A percentile compares a stretch with the other conserved stretches of the same genome.
Evolutionary conservation across 225 moss, liverwort and hornwort species (phyloP).

Genomic region (Pseudisothecium myosuroides): DNA sequence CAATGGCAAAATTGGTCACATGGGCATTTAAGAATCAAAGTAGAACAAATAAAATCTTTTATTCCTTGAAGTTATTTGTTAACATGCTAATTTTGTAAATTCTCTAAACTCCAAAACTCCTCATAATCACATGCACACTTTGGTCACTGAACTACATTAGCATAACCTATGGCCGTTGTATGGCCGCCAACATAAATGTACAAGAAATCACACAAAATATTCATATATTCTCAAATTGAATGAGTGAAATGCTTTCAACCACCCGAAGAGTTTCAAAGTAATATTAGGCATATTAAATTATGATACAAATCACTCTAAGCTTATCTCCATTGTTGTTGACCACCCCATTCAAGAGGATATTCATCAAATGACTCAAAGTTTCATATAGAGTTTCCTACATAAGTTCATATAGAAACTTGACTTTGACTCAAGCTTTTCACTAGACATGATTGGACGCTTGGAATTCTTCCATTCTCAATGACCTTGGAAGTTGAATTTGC

Average conservation of each 20-base stretch:
- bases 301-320: neutral
- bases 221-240: neutral
- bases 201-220: neutral
- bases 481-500: neutral
- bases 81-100: neutral
- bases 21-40: neutral
- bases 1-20: neutral
- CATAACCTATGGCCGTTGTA: too few relatives aligned
- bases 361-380: too few relatives aligned
- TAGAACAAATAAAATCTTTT: neutral
- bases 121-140: neutral
- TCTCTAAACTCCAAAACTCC: neutral
- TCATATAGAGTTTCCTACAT: neutral
- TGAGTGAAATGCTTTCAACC: too few relatives aligned
- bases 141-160: neutral
- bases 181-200: too few relatives aligned
- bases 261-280: neutral
- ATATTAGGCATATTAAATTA: neutral
- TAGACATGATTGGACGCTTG: neutral
- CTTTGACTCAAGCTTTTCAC: too few relatives aligned
- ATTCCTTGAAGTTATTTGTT: neutral
- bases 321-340: neutral
- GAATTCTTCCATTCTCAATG: neutral
- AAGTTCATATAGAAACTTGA: neutral
- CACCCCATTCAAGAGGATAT: rapidly evolving